A percentile compares a stretch with the other conserved stretches of the same genome.
Evolutionary conservation across 2,329 filamentous ascomycete genomes (phyloP).

Genomic region (Alternaria postmessia): DNA sequence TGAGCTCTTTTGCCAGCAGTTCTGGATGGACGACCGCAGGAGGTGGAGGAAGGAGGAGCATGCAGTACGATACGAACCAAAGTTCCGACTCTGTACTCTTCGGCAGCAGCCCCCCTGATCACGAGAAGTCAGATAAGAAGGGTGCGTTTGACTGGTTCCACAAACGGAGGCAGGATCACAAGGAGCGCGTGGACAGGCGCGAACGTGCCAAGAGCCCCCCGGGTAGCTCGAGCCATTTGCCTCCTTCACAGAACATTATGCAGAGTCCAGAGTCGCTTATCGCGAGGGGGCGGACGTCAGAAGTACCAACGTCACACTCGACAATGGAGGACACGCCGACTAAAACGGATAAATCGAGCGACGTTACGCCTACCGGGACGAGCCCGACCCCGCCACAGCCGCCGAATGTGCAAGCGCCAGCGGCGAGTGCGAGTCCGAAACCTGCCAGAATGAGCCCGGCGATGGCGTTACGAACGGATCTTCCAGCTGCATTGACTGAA

Average conservation of each 20-base stretch:
- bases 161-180: constrained; percentile 69
- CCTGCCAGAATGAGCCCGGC: not conserved
- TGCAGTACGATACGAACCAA: constrained; percentile 44
- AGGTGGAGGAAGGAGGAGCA: constrained; percentile 39
- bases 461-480: constrained; percentile 11
- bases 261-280: constrained; percentile 27
- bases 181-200: constrained; percentile 62
- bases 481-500: constrained; percentile 23
- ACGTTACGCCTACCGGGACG: constrained; percentile 30
- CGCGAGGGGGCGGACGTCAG: constrained; percentile 38
- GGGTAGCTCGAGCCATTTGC: constrained; percentile 36
- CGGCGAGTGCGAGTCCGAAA: not conserved
- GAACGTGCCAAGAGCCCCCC: constrained; percentile 62
- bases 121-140: constrained; percentile 60
- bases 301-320: constrained; percentile 29
- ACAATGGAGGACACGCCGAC: constrained; percentile 12
- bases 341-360: constrained; percentile 26
- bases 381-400: constrained; percentile 14
- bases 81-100: constrained; percentile 44
- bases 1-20: constrained; percentile 51
- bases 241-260: constrained; percentile 29
- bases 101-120: constrained; percentile 39
- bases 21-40: constrained; percentile 29
- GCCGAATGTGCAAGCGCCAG: not conserved
- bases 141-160: constrained; percentile 71